Evolutionary conservation across 164 flowering plant genomes (phyloP), one percentile per base, ranked within the genome.

Genomic region (Nelumbo lutea): DNA sequence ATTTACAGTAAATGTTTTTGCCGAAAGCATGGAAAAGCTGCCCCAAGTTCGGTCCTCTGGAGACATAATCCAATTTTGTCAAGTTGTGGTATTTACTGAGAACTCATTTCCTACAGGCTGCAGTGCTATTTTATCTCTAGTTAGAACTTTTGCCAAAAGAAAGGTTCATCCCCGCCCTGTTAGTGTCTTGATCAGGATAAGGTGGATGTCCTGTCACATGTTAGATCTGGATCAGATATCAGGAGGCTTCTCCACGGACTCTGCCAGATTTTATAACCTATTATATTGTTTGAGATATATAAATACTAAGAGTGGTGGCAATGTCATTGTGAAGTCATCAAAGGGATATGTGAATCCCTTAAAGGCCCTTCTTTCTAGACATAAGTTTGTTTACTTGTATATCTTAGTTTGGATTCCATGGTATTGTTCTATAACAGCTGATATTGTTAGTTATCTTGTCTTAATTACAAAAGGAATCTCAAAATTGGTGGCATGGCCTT

Each of bases 11-110:
- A 82, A 81, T 68, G 6, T 90, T 56, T 88, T 88, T 75, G 81
- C 79, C 46, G 80, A 76, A 68, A 78, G 65, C 64, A 59, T 78
- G 81, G 86, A 76, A 40, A 72, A 75, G 66, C 85, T 88, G 65
- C 96, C 93, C 6, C 77, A 46, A 50, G 77, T 88, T 67, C 69
- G 67, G 45, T 74, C 79, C 1, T 58, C 59, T 72, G 89, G 92
- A 48, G 93, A 90, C 72, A 85, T 90, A 67, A 76, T 87, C 65
- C 76, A 78, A 68, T 78, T 90, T 47, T 71, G 72, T 64, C 79
- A 47, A 41, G 85, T 88, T 70, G 65, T 72, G 90, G 90, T 87
- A 83, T 39, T 50, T 27, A 38, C 64, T 52, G 44, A 57, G n/a
- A n/a, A 10, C 50, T 38, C 9, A 14, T 42, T 67, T 27, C 27